Base-by-base conservation (phyloP, 805 yeast species). In the Cyberlindnera lachancei region DNA sequence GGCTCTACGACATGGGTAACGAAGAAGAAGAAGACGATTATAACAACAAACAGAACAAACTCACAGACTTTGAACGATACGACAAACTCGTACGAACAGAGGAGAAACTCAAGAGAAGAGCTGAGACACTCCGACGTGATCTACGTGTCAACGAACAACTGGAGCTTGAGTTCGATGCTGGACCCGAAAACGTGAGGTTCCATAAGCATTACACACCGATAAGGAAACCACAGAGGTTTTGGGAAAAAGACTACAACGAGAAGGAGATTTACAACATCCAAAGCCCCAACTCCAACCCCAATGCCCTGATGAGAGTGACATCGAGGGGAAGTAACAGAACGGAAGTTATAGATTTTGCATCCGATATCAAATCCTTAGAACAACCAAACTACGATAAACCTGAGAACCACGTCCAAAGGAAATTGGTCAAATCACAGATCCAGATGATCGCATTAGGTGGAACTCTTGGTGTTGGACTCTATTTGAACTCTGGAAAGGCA, bases 401-500 rank as follows among this genome's bases (percentile, higher is more conserved):
- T 17, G 29, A 36, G 30, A 40, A 53, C 42, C 41, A 47, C 41
- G 5, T 77, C 27, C 82, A 75, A 38, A 58, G 88, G 35, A 74
- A 73, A 38, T 59, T 82, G 27, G 68, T 68, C 33, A 73, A 75
- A 18, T 58, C 86, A 15, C 90, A 82, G 53, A 56, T 82, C 14
- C 87, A 81, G 48, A 79, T 81, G 76, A 76, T 82, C 29, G 82
- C 88, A 0, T 61, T 83, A 19, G 86, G 87, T 3, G 90, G 87
- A 2, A 79, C 88, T 0, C 53, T 82, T 5, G 92, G 92, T 2
- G 90, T 82, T 12, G 92, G 94, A 0, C 55, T 82, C 14, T 67
- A 79, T 35, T 57, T 82, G 16, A 73, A 78, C 26, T 71, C 81
- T 6, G 88, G 92, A 4, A 78, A 80, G 46, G 82, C 86, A 1